These are phyloP conservation scores for Boechera divaricarpa DNA, from an alignment of 345 rosid species.

Conservation along the genomic window DNA sequence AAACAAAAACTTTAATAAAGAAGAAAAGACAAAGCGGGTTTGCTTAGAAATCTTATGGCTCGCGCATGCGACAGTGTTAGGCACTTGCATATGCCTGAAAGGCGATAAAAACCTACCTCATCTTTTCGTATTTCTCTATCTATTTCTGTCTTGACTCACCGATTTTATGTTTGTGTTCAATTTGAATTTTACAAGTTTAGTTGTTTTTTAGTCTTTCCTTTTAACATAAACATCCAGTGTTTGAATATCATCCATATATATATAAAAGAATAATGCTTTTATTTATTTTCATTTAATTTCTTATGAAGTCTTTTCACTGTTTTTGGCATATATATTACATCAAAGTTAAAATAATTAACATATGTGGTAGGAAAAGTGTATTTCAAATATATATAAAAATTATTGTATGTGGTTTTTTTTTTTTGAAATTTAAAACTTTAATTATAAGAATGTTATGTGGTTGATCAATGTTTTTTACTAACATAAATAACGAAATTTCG, in stretches of 20 bases:
- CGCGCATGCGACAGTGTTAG: constrained; percentile 43
- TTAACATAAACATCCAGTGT: background rate
- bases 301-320: background rate
- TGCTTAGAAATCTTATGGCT: constrained; percentile 18
- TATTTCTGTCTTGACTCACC: constrained; percentile 33
- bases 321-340: background rate
- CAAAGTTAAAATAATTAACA: too few species aligned
- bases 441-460: too few species aligned
- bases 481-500: too few species aligned
- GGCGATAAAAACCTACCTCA: constrained; percentile 37
- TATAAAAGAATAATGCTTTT: too few species aligned
- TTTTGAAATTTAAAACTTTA: too few species aligned
- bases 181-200: constrained; percentile 39
- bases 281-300: background rate
- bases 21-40: constrained; percentile 28
- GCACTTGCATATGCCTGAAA: constrained; percentile 40
- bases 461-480: too few species aligned
- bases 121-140: constrained; percentile 34
- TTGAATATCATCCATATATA: too few species aligned
- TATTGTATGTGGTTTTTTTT: too few species aligned
- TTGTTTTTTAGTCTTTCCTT: background rate
- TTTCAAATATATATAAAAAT: too few species aligned
- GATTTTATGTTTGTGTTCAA: constrained; percentile 37
- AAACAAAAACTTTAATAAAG: constrained; percentile 19
- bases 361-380: too few species aligned